Evolutionary conservation across 495 filamentous ascomycete species (phyloP).

Genomic region (Neurospora sp.): DNA sequence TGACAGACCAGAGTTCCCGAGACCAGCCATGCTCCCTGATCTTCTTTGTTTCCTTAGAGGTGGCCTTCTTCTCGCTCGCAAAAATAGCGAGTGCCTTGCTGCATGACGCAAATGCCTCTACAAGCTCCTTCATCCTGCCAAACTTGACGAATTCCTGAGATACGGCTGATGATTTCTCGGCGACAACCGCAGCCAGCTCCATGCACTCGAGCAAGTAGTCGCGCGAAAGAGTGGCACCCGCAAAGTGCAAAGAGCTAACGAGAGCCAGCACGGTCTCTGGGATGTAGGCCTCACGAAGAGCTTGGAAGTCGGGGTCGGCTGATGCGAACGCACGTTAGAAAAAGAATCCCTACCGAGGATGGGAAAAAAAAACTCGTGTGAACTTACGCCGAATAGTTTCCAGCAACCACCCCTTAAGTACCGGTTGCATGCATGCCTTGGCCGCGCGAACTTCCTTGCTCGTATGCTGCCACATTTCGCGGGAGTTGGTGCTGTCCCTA

Average conservation of each 20-base stretch:
- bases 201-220: slow-evolving; percentile 64
- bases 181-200: slow-evolving; percentile 61
- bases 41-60: slow-evolving; percentile 40
- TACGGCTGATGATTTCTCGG: slow-evolving; percentile 54
- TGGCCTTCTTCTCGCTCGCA: slow-evolving; percentile 38
- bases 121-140: slow-evolving; percentile 65
- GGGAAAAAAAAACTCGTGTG: background rate
- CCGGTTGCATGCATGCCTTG: slow-evolving; percentile 34
- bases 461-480: slow-evolving; percentile 36
- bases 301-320: slow-evolving; percentile 33
- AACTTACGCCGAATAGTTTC: slow-evolving; percentile 25
- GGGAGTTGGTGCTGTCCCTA: slow-evolving; percentile 19
- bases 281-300: slow-evolving; percentile 63
- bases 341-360: background rate
- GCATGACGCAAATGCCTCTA: slow-evolving; percentile 60
- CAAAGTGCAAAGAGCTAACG: slow-evolving; percentile 60
- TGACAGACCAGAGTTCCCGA: slow-evolving; percentile 31
- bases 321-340: background rate
- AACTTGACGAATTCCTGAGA: slow-evolving; percentile 53
- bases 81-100: slow-evolving; percentile 64
- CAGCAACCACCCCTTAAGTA: slow-evolving; percentile 36
- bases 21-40: slow-evolving; percentile 43
- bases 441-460: slow-evolving; percentile 27
- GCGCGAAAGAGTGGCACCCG: slow-evolving; percentile 50
- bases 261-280: slow-evolving; percentile 79